These are phyloP conservation scores for Penicillium sp. DNA, from an alignment of 2,329 filamentous ascomycete species.

Conservation along the genomic window DNA sequence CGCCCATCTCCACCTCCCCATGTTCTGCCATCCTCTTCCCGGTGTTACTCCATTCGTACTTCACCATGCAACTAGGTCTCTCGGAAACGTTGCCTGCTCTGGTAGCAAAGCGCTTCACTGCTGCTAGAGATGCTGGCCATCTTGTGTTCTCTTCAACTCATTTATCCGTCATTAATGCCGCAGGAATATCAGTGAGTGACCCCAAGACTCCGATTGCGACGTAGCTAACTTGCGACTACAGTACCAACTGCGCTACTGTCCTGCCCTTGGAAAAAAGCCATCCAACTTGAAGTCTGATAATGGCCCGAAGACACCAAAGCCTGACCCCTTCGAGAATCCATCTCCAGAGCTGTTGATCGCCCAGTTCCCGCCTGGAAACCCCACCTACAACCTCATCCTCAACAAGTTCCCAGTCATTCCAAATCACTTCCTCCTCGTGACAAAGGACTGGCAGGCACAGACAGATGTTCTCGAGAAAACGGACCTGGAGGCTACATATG, in stretches of 20 bases:
- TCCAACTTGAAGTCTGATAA: conserved; percentile 25
- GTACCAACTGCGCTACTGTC: conserved; percentile 52
- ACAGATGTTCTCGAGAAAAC: conserved; percentile 45
- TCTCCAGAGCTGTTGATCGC: conserved; percentile 44
- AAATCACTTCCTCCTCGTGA: conserved; percentile 52
- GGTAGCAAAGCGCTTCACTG: conserved; percentile 36
- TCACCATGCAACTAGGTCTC: conserved; percentile 38
- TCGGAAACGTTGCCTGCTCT: conserved; percentile 38
- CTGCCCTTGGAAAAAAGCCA: conserved; percentile 48
- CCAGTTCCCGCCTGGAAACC: conserved; percentile 35
- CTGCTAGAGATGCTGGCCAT: conserved; percentile 38
- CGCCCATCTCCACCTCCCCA: conserved; percentile 6
- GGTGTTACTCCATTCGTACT: conserved; percentile 2
- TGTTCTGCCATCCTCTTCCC: conserved; percentile 8
- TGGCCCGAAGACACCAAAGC: conserved; percentile 28
- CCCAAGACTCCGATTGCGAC: not conserved
- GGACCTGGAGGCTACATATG: conserved; percentile 44
- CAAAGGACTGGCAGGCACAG: conserved; percentile 44
- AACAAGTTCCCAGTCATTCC: conserved; percentile 52
- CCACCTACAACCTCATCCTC: conserved; percentile 44
- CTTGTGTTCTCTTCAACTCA: conserved; percentile 44
- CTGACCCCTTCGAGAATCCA: conserved; percentile 48
- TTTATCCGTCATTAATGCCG: conserved; percentile 36
- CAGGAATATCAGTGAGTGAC: conserved; percentile 36
- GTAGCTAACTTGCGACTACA: conserved; percentile 18